Conservation (phyloP, 352 stramenopile genomes). For the Globisporangium emineosum region DNA sequence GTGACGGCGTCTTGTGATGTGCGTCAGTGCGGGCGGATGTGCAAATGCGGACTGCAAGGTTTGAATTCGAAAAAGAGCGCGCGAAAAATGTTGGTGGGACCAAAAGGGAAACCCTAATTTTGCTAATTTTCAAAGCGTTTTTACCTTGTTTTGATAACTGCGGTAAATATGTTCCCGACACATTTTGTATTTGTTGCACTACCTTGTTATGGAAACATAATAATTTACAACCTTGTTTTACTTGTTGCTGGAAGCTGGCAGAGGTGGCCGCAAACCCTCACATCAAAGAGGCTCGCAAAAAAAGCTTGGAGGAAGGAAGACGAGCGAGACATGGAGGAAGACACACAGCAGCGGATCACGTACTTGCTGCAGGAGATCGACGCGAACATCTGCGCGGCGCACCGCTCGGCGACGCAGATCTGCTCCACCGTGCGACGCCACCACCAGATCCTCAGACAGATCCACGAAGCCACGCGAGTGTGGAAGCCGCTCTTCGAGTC, state of each 20-base stretch:
- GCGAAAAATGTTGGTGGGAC: constrained; percentile 10
- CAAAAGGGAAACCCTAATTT: constrained; percentile 16
- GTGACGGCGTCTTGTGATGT: neutral
- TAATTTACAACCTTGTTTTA: too few relatives aligned
- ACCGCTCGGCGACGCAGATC: constrained; percentile 76
- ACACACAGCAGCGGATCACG: constrained; percentile 75
- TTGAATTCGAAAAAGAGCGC: constrained; percentile 22
- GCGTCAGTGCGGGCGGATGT: neutral
- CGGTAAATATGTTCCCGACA: neutral
- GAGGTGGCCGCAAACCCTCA: neutral
- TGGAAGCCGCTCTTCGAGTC: constrained; percentile 78
- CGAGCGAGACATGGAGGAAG: constrained; percentile 57
- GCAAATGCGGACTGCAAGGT: constrained; percentile 12
- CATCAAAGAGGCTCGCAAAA: neutral
- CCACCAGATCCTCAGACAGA: constrained; percentile 74
- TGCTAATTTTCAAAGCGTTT: neutral
- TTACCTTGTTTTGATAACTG: constrained; percentile 5
- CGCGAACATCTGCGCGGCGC: constrained; percentile 73
- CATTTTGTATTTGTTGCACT: neutral
- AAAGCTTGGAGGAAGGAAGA: constrained; percentile 5
- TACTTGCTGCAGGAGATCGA: constrained; percentile 86
- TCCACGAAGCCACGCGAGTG: constrained; percentile 68
- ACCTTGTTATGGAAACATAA: constrained; percentile 8
- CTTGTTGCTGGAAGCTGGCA: neutral
- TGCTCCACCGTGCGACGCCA: constrained; percentile 61